Evolutionary conservation across 2,329 filamentous ascomycete species (phyloP), one percentile per base, ranked within the genome.

Genomic region (Colletotrichum caudatum): DNA sequence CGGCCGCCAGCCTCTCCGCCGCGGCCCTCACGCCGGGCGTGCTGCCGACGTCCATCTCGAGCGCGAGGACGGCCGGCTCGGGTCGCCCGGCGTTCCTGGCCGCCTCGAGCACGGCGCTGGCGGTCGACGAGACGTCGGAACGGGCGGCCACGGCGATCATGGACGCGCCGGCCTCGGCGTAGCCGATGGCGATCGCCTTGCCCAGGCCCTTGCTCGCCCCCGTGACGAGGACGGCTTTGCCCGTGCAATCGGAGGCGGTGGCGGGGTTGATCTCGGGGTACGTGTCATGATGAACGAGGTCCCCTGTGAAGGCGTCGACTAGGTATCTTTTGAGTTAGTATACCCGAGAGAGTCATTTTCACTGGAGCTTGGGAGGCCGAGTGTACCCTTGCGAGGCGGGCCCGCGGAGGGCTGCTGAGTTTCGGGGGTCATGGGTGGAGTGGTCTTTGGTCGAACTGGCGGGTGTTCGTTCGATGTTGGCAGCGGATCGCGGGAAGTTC

Each of bases 151-250:
- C 80, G 20, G 84, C 85, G 67, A 92, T 87, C 37, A 79, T 77
- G 0, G 84, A 82, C 39, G 84, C 85, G 5, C 86, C 86, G 5
- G 88, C 88, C 74, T 80, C 80, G 26, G 88, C 89, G 74, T 85
- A 91, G 12, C 86, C 84, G n/a, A 87, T 76, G 1, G 88, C 88
- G 4, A 84, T 87, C 18, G 84, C 82, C 3, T 81, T 81, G 7
- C 89, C 89, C 46, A 90, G 84, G 3, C 88, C 88, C 50, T 84
- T 85, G 3, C 85, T 86, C 0, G 85, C 88, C 11, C 88, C 89
- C 0, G 84, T 88, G 62, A 91, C 84, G 69, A 91, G 82, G 57
- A 84, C 78, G 9, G 78, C 77, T 63, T 81, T 81, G 7, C 80
- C 80, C 5, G 76, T 63, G 39, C 85, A 81, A 71, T 84, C 74